Evolutionary conservation across 768 basidiomycete genomes (phyloP), one percentile per base, ranked within the genome.

Genomic region (Suillus hirtellus): DNA sequence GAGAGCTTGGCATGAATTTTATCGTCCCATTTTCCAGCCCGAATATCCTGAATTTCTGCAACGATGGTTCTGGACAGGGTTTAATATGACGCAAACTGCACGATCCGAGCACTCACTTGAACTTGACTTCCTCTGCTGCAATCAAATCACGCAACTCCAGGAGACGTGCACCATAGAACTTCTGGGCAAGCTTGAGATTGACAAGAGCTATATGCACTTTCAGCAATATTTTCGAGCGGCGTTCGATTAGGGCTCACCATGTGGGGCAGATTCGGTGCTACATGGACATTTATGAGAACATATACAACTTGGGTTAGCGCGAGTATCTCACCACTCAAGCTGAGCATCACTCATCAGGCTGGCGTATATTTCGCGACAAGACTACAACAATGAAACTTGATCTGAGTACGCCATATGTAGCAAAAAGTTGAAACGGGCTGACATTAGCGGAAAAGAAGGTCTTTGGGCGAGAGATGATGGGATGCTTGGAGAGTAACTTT

Each of bases 11-110:
- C 70, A 64, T 68, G 75, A 19, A 89, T 83, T 67, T 76, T 76
- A 56, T 80, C 78, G 68, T 90, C 89, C 84, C 87, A 86, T 60
- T 76, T 74, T 1, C 92, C 92, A 14, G 82, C 77, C 34, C 88
- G 86, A 64, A 95, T 90, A 2, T 86, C 86, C 58, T 91, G 86
- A 52, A 95, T 92, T 75, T 96, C 94, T 3, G 82, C 76, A 21
- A 88, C 80, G 15, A 95, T 79, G 40, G 75, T 76, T 74, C 93
- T 93, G 64, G 8, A 34, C 27, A 44, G 21, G 12, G 11, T 31
- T 31, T 12, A 34, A n/a, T 19, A 55, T 40, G 52, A 34, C 61
- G n/a, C 31, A 24, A 42, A 35, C 27, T n/a, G 10, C 8, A 59
- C 35, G 17, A 24, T 19, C 40, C 15, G 27, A 2, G 8, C 47